These are phyloP conservation scores for Yarrowia galli DNA, from an alignment of 1,139 yeast genomes.

Conservation along the genomic window DNA sequence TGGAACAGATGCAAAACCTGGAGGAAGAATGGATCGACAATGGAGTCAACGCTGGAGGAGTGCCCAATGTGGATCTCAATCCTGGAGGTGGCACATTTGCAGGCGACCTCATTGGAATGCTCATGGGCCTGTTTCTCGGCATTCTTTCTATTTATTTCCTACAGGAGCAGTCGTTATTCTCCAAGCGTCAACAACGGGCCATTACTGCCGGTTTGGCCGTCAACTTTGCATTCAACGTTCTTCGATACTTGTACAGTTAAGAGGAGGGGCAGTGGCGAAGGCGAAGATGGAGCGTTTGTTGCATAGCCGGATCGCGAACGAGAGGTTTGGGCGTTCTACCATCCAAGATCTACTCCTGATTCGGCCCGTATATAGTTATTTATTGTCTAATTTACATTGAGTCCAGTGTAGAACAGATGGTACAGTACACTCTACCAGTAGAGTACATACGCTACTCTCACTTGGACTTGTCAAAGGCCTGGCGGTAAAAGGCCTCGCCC, in stretches of 20 bases:
- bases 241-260: slow-evolving; percentile 21
- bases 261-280: no score
- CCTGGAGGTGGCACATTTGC: slow-evolving; percentile 48
- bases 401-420: no score
- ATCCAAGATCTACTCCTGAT: no score
- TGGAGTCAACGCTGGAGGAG: slow-evolving; percentile 60
- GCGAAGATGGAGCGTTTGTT: no score
- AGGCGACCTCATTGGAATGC: slow-evolving; percentile 50
- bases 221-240: slow-evolving; percentile 46
- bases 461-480: slow-evolving; percentile 14
- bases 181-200: slow-evolving; percentile 49
- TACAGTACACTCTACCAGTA: no score
- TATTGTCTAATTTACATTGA: slow-evolving; percentile 5
- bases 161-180: slow-evolving; percentile 46
- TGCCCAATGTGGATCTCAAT: slow-evolving; percentile 41
- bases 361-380: slow-evolving; percentile 9
- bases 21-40: slow-evolving; percentile 94
- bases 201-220: slow-evolving; percentile 50
- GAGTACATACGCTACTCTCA: neutral
- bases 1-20: slow-evolving; percentile 57
- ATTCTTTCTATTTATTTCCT: slow-evolving; percentile 48
- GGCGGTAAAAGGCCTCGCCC: slow-evolving; percentile 54
- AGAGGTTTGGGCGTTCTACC: no score
- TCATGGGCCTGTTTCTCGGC: slow-evolving; percentile 53
- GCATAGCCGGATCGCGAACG: no score